Percentiles rank a stretch among this genome's conserved stretches.
phyloP scores from a whole-genome alignment of 169 alveolate genomes.

The Plasmodium vinckei region DNA sequence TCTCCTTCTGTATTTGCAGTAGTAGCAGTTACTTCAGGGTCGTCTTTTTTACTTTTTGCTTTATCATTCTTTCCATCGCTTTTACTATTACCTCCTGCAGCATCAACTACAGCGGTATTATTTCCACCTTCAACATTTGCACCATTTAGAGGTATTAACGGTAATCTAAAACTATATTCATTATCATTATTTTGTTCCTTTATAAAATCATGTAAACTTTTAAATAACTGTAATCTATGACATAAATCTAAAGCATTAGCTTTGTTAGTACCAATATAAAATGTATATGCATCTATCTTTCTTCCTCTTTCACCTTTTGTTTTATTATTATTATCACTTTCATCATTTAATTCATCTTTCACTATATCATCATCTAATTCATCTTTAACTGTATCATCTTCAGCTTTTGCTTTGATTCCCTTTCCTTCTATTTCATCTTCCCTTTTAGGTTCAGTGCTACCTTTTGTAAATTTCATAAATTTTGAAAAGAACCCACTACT shows the following conservation, averaged over 20 bases:
- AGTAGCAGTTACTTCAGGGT: neutral
- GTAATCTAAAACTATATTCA: conserved; percentile 84
- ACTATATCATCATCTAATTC: neutral
- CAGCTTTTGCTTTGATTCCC: neutral
- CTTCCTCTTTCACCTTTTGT: conserved; percentile 41
- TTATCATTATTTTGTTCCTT: conserved; percentile 82
- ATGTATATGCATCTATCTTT: conserved; percentile 74
- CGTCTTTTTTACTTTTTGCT: conserved; percentile 6
- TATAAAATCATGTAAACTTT: conserved; percentile 75
- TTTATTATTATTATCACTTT: conserved; percentile 45
- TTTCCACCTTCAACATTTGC: too few species aligned
- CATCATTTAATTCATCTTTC: conserved; percentile 22
- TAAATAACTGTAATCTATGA: conserved; percentile 77
- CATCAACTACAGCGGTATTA: neutral
- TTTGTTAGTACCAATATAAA: conserved; percentile 78
- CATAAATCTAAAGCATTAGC: conserved; percentile 82
- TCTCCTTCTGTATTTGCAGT: neutral
- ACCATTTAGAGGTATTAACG: conserved; percentile 16
- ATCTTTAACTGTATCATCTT: neutral
- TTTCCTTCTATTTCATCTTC: neutral
- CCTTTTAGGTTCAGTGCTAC: neutral
- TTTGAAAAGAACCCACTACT: conserved; percentile 1
- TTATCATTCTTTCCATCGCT: conserved; percentile 4
- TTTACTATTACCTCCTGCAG: neutral
- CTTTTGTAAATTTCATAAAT: conserved; percentile 11